Conservation (phyloP, 768 basidiomycete species). For the Kwoniella dejecticola region DNA sequence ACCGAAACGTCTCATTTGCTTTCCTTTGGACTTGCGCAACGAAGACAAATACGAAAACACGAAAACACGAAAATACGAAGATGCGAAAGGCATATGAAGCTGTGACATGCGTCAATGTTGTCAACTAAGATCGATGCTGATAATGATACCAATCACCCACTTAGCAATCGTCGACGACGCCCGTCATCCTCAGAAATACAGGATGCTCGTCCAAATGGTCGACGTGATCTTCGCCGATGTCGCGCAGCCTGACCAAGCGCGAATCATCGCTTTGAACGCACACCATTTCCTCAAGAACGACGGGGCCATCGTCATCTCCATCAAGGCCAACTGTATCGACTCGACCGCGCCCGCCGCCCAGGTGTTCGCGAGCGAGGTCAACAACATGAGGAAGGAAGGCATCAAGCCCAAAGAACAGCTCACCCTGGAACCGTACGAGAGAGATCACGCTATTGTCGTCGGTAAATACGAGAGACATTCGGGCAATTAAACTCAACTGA, state of each 20-base stretch:
- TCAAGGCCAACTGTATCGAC: constrained; percentile 99
- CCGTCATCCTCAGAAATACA: constrained; percentile 91
- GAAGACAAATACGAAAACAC: no score
- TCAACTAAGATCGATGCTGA: no score
- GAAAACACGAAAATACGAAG: background rate
- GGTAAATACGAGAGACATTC: constrained; percentile 54
- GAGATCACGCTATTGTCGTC: constrained; percentile 56
- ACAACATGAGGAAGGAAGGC: constrained; percentile 70
- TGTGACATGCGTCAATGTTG: no score
- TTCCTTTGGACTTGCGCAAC: no score
- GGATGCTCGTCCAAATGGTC: constrained; percentile 92
- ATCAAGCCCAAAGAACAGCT: constrained; percentile 92
- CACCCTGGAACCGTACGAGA: constrained; percentile 71
- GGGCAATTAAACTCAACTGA: constrained; percentile 17
- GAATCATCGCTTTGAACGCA: constrained; percentile 90
- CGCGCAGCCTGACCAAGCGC: constrained; percentile 97
- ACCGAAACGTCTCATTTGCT: background rate
- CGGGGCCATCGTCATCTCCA: constrained; percentile 91
- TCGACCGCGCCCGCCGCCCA: constrained; percentile 87
- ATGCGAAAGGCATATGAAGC: background rate
- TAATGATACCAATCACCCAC: background rate
- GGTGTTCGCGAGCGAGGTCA: constrained; percentile 85
- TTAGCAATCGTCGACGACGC: constrained; percentile 93
- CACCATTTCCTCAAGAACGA: constrained; percentile 93
- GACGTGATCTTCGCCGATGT: constrained; percentile 98